Evolutionary conservation across 306 rosid species (phyloP), one percentile per base, ranked within the genome.

Genomic region (Albizia julibrissin): DNA sequence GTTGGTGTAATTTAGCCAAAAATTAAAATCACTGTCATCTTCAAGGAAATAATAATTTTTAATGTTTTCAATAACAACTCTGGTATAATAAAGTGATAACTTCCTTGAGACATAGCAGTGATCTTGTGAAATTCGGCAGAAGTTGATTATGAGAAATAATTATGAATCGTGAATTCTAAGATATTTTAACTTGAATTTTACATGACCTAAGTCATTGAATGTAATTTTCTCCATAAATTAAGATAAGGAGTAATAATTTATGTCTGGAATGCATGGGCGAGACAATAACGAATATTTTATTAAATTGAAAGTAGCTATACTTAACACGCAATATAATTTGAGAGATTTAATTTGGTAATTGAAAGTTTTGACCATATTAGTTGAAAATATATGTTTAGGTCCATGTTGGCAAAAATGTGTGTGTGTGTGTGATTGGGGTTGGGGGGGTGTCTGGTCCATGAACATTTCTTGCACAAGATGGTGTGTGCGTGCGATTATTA

Each of bases 271-370:
- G 69, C 68, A 64, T 65, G 79, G 22, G 39, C 6, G 16, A 78
- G 52, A 31, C 24, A 21, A 26, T 33, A 84, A 84, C 33, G 85
- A 64, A 70, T 26, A 39, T 58, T 3, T 58, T n/a, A 58, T 7
- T 54, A 21, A 56, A 21, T 21, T 0, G 24, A 44, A 42, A 79
- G 68, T 52, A 71, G 74, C 44, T 73, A 31, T 11, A 18, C 72
- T 76, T 76, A 84, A 85, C 87, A 59, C 71, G 76, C 56, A 84
- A 76, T 50, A 42, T 74, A 39, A 49, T 62, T 61, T 37, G 24
- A 39, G n/a, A 42, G 29, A 46, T 46, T 46, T 46, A 33, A 62
- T 56, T 73, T 40, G 59, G 24, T 27, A 16, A n/a, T 70, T n/a
- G 44, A 37, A 58, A 44, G 29, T 22, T 82, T 82, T 59, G 74